Conservation (phyloP, 1,284 basidiomycete species). For the Ganoderma lucidum region DNA sequence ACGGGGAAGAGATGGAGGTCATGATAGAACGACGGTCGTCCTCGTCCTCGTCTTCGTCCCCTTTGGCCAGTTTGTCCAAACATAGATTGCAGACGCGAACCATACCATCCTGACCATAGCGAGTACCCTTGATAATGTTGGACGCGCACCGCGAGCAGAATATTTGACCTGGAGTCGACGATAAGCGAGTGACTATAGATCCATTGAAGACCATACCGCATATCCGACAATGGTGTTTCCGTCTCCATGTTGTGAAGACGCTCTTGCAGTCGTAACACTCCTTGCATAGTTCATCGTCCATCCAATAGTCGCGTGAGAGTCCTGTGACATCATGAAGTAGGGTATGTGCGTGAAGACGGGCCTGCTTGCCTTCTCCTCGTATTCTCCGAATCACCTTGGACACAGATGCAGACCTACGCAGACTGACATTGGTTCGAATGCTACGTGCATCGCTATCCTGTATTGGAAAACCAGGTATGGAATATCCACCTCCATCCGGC, state of each 20-base stretch:
- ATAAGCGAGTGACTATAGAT: constrained; percentile 18
- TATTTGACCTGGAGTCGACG: constrained; percentile 70
- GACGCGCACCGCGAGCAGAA: constrained; percentile 96
- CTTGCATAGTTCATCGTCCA: constrained; percentile 96
- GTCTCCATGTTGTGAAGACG: constrained; percentile 89
- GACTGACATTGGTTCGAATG: constrained; percentile 73
- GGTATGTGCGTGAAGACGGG: constrained; percentile 10
- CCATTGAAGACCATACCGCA: constrained; percentile 66
- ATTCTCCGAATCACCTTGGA: constrained; percentile 90
- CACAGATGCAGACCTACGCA: constrained; percentile 81
- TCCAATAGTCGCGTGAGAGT: constrained; percentile 91
- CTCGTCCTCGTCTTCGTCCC: constrained; percentile 75
- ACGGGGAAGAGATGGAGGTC: constrained; percentile 67
- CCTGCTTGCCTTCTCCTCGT: constrained; percentile 76
- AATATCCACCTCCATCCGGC: constrained; percentile 70
- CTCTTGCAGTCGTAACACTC: constrained; percentile 96
- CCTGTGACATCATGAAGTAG: constrained; percentile 51
- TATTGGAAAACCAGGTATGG: constrained; percentile 86
- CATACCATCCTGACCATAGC: constrained; percentile 93
- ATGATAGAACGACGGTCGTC: constrained; percentile 81
- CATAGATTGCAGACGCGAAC: constrained; percentile 96
- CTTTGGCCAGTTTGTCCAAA: constrained; percentile 88
- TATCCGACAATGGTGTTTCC: constrained; percentile 95
- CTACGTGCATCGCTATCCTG: constrained; percentile 80
- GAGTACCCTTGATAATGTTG: constrained; percentile 95